Conservation (phyloP, 768 basidiomycete species). For the Suillus spraguei region DNA sequence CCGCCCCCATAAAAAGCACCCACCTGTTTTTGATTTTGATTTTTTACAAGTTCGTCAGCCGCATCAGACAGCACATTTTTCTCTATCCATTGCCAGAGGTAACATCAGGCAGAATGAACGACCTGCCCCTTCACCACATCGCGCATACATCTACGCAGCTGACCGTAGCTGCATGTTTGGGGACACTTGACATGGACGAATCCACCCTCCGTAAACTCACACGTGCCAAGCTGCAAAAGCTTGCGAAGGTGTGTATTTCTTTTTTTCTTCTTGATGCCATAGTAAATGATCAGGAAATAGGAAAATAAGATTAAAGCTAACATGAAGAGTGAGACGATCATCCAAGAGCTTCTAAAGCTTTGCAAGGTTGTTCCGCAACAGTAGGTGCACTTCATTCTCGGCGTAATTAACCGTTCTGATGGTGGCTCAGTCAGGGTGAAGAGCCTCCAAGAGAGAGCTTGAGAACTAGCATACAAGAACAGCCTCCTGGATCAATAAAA, state of each 20-base stretch:
- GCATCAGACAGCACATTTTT: neutral
- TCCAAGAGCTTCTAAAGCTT: conserved; percentile 22
- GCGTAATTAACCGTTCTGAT: conserved; percentile 12
- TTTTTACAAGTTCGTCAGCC: neutral
- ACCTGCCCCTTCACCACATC: neutral
- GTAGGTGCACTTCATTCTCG: conserved; percentile 10
- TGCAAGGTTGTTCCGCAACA: neutral
- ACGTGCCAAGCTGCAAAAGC: conserved; percentile 27
- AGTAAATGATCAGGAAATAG: conserved; percentile 12
- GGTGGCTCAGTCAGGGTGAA: conserved; percentile 16
- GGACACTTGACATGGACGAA: conserved; percentile 14
- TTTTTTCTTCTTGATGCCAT: neutral
- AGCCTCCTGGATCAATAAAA: conserved; percentile 2
- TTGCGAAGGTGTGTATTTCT: conserved; percentile 24
- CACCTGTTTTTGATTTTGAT: neutral
- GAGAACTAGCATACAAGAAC: neutral
- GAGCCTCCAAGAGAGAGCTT: conserved; percentile 20
- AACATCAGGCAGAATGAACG: neutral
- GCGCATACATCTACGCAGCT: neutral
- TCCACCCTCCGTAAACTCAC: conserved; percentile 26
- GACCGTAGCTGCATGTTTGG: neutral
- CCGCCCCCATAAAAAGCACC: neutral
- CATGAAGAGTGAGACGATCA: conserved; percentile 28
- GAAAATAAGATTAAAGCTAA: conserved; percentile 27
- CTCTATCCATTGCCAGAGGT: neutral